These are phyloP conservation scores for Orbilia ellipsospora DNA, from an alignment of 2,329 filamentous ascomycete genomes.

Conservation along the genomic window DNA sequence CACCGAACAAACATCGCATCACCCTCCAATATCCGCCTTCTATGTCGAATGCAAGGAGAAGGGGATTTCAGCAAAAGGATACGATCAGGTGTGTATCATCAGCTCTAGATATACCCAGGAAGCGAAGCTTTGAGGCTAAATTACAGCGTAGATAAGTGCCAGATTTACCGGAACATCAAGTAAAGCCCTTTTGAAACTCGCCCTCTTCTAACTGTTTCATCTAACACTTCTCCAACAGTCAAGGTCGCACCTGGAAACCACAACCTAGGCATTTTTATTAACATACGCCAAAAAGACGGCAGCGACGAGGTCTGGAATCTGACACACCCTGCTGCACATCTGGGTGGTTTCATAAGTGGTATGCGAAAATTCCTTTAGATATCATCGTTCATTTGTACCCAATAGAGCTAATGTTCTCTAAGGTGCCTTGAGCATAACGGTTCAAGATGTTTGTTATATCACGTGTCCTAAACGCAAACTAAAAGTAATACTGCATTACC, in stretches of 20 bases:
- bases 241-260: slow-evolving; percentile 91
- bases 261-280: slow-evolving; percentile 96
- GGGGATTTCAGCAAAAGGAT: slow-evolving; percentile 86
- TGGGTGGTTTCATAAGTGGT: slow-evolving; percentile 84
- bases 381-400: background rate
- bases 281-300: slow-evolving; percentile 70
- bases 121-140: slow-evolving; percentile 77
- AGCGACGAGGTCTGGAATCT: slow-evolving; percentile 93
- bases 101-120: background rate
- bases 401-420: slow-evolving; percentile 56
- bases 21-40: slow-evolving; percentile 96
- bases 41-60: slow-evolving; percentile 92
- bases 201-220: background rate
- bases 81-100: slow-evolving; percentile 74
- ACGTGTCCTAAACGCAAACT: slow-evolving; percentile 89
- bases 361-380: background rate
- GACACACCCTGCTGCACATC: slow-evolving; percentile 90
- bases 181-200: slow-evolving; percentile 27
- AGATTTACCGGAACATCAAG: slow-evolving; percentile 94
- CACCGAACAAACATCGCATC: slow-evolving; percentile 97
- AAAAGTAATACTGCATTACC: slow-evolving; percentile 91
- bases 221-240: slow-evolving; percentile 64
- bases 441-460: slow-evolving; percentile 88
- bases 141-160: slow-evolving; percentile 71
- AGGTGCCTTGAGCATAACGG: slow-evolving; percentile 84